Evolutionary conservation across 2,329 filamentous ascomycete species (phyloP), one percentile per base, ranked within the genome.

Genomic region (Alternaria sp.): DNA sequence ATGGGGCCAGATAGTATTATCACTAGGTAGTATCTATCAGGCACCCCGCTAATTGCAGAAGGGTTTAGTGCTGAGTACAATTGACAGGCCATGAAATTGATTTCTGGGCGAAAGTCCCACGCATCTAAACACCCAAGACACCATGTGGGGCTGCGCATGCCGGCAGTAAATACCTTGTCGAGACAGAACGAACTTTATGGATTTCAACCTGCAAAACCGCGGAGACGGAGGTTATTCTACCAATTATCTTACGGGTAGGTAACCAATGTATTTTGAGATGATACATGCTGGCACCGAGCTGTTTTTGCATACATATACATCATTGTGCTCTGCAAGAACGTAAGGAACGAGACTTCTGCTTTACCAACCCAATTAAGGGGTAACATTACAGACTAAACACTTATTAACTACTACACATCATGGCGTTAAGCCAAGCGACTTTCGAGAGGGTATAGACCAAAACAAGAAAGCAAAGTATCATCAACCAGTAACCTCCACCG

Each of bases 381-480:
- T 49, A 36, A 4, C 30, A 49, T 49, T 49, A 49, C 46, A 36
- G 46, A 49, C 46, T 26, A 49, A 11, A 34, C 3, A 26, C 46
- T 38, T 36, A 49, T 38, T 38, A 36, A 36, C 20, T 49, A 49
- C 46, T 36, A 49, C 18, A 26, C 20, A 49, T 49, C 8, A 49
- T 38, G 8, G 20, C 46, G 16, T 32, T 49, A 26, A 36, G 46
- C 46, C 46, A 49, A 24, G 32, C 46, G n/a, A 48, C 12, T 48
- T 22, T 22, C 18, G 22, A 24, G 38, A 55, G 53, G 53, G 53
- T 55, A 55, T 55, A 55, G n/a, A 41, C 26, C 32, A 48, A 26
- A 28, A 49, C 16, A 55, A 48, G 32, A 26, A 39, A 34, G 32
- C 16, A 26, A 28, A 34, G 34, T 14, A 14, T 18, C 34, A 26